Conservation (phyloP, 2,329 filamentous ascomycete species). For the Hypoxylon sp. region DNA sequence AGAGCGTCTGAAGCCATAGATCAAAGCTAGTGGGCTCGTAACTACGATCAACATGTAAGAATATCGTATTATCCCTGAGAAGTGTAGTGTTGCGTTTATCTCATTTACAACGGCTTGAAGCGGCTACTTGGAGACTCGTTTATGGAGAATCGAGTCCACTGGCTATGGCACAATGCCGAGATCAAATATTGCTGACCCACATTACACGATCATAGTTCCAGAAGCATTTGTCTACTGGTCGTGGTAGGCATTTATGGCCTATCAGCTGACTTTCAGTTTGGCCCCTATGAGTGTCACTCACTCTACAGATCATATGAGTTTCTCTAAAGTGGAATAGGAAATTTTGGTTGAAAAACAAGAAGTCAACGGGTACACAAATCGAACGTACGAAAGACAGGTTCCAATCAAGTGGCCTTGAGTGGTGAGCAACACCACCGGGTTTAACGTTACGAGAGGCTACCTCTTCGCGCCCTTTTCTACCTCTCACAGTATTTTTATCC, state of each 20-base stretch:
- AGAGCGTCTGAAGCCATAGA: not conserved
- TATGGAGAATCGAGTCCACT: slow-evolving; percentile 6
- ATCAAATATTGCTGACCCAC: slow-evolving; percentile 1
- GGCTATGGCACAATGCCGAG: slow-evolving; percentile 3
- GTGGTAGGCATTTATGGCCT: not conserved
- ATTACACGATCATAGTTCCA: not conserved
- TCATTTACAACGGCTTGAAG: slow-evolving; percentile 2
- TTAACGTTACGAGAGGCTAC: not conserved
- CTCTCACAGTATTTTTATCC: not conserved
- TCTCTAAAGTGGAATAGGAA: not conserved
- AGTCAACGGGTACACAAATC: not conserved
- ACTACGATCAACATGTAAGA: not conserved
- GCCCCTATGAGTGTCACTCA: not conserved
- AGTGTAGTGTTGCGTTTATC: not conserved
- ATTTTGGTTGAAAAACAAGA: not conserved
- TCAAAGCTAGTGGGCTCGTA: not conserved
- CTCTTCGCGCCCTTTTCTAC: not conserved
- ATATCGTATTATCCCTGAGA: not conserved
- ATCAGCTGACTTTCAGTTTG: not conserved
- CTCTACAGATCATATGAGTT: not conserved
- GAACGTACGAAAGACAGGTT: not conserved
- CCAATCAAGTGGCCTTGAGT: not conserved
- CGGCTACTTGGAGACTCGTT: slow-evolving; percentile 6
- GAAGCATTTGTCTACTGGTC: not conserved
- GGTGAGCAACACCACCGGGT: not conserved